A percentile compares a stretch with the other conserved stretches of the same genome.
phyloP scores from a whole-genome alignment of 345 rosid genomes.

The Aquilaria yunnanensis region DNA sequence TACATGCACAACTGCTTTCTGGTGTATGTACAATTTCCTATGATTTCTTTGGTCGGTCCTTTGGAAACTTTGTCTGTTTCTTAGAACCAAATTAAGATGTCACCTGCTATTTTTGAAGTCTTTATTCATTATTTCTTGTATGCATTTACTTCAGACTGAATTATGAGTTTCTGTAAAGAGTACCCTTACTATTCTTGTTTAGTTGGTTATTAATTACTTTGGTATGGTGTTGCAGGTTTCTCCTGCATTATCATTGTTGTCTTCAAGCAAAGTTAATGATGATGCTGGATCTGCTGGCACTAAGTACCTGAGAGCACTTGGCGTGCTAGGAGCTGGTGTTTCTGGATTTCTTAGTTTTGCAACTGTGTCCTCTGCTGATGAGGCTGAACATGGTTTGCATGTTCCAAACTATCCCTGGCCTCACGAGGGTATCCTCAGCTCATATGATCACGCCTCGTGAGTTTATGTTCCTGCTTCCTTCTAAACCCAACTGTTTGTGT shows the following conservation, averaged over 20 bases:
- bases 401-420: constrained; percentile 98
- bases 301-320: constrained; percentile 53
- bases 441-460: constrained; percentile 99
- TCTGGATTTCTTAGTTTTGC: constrained; percentile 78
- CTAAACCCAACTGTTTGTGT: too few relatives aligned
- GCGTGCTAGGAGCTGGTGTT: constrained; percentile 82
- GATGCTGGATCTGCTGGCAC: constrained; percentile 50
- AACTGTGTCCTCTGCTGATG: constrained; percentile 85
- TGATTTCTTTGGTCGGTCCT: too few relatives aligned
- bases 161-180: neutral
- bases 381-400: constrained; percentile 94
- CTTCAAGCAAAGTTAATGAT: constrained; percentile 62
- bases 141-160: neutral
- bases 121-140: too few relatives aligned
- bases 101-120: too few relatives aligned
- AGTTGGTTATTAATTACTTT: constrained; percentile 9
- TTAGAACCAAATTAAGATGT: too few relatives aligned
- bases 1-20: too few relatives aligned
- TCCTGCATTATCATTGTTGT: constrained; percentile 45
- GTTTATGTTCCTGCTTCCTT: constrained; percentile 21
- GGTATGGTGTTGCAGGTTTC: constrained; percentile 39
- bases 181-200: neutral
- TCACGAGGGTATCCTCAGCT: constrained; percentile 92
- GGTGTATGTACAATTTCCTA: too few relatives aligned
- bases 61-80: too few relatives aligned